phyloP scores from a whole-genome alignment of 768 basidiomycete species.

The Lanmaoa rubissima region DNA sequence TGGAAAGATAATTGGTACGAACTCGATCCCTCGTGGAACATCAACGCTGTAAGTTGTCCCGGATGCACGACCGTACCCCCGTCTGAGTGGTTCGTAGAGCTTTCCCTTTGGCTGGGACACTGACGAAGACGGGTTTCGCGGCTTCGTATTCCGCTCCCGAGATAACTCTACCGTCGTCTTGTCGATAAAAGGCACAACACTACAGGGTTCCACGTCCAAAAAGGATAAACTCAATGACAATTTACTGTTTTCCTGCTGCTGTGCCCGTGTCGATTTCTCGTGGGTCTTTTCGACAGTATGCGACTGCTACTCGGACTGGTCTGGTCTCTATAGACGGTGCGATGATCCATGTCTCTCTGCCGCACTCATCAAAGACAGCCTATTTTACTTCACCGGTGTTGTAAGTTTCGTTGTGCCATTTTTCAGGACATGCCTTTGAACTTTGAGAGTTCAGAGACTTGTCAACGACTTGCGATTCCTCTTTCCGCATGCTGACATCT shows the following conservation, averaged over 20 bases:
- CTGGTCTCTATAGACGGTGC: constrained; percentile 62
- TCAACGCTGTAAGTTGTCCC: constrained; percentile 36
- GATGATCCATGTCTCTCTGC: constrained; percentile 78
- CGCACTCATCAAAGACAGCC: constrained; percentile 80
- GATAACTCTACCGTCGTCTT: constrained; percentile 83
- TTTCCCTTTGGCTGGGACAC: constrained; percentile 81
- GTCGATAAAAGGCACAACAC: constrained; percentile 87
- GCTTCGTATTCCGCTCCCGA: constrained; percentile 80
- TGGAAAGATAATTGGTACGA: constrained; percentile 79
- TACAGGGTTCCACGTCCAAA: constrained; percentile 82
- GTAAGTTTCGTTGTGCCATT: constrained; percentile 42
- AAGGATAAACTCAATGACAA: constrained; percentile 95
- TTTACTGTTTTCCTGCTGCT: constrained; percentile 88
- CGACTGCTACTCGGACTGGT: constrained; percentile 60
- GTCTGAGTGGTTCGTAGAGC: constrained; percentile 44
- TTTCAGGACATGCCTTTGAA: constrained; percentile 8
- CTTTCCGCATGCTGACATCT: constrained; percentile 59
- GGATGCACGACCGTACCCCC: not conserved
- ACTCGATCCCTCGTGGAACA: constrained; percentile 71
- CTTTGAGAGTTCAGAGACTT: constrained; percentile 39
- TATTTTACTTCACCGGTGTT: constrained; percentile 91
- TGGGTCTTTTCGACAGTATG: constrained; percentile 88
- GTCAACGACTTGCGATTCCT: constrained; percentile 53
- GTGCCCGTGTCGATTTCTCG: constrained; percentile 82
- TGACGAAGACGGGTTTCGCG: constrained; percentile 72